A percentile compares a stretch with the other conserved stretches of the same genome.
Conservation (phyloP, 2,329 filamentous ascomycete genomes). For the Podosphaera xanthii region DNA sequence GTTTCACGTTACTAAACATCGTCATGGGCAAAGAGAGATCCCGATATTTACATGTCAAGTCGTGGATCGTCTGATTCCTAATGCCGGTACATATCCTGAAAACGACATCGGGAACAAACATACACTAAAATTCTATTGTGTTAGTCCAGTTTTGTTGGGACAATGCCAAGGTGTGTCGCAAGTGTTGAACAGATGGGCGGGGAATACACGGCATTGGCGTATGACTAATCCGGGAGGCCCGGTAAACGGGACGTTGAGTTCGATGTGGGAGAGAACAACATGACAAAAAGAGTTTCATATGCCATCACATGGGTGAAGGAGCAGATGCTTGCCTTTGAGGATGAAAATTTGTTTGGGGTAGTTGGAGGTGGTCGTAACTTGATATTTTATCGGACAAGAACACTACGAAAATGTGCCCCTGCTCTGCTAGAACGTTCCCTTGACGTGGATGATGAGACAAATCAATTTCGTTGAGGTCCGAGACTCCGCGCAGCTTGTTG, state of each 20-base stretch:
- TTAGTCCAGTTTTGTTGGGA: conserved; percentile 1
- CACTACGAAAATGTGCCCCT: background rate
- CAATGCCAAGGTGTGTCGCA: background rate
- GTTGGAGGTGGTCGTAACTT: background rate
- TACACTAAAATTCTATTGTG: background rate
- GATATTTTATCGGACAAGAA: background rate
- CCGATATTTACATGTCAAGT: background rate
- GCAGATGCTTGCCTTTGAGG: background rate
- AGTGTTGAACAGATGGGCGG: background rate
- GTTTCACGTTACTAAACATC: too few species aligned
- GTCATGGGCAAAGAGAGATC: too few species aligned
- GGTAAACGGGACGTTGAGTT: background rate
- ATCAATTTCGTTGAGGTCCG: conserved; percentile 1
- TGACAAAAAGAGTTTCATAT: background rate
- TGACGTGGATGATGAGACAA: background rate
- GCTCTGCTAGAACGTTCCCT: background rate
- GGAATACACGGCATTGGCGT: background rate
- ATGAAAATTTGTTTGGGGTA: background rate
- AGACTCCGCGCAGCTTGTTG: background rate
- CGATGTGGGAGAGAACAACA: background rate
- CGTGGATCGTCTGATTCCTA: background rate
- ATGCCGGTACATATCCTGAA: background rate
- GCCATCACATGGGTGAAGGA: background rate
- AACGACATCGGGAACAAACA: too few species aligned
- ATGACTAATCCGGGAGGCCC: background rate